A percentile compares a stretch with the other conserved stretches of the same genome.
Conservation (phyloP, 2,329 filamentous ascomycete species). For the Trichoderma aggressivum region DNA sequence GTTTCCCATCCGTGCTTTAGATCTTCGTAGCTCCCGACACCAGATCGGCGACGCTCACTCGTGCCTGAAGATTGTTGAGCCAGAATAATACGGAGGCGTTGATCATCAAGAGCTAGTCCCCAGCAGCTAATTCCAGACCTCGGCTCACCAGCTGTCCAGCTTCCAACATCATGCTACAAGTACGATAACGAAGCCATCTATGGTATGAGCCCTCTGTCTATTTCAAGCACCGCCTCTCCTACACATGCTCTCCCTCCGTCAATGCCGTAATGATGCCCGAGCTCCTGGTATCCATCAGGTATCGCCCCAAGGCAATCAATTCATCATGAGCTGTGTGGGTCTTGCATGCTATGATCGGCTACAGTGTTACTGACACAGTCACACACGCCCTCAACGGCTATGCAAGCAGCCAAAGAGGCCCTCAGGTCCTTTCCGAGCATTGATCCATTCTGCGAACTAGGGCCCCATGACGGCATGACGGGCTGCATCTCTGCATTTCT, state of each 20-base stretch:
- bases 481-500: not conserved
- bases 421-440: not conserved
- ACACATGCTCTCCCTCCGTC: not conserved
- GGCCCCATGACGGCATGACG: not conserved
- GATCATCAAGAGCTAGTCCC: not conserved
- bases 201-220: too few relatives aligned
- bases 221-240: not conserved
- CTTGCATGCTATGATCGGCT: slow-evolving; percentile 7
- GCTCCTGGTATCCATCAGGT: not conserved
- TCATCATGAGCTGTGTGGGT: slow-evolving; percentile 1
- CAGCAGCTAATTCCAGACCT: not conserved
- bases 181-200: not conserved
- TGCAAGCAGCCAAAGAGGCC: not conserved
- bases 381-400: not conserved
- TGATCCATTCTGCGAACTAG: not conserved
- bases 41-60: not conserved
- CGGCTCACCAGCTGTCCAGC: not conserved
- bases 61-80: not conserved
- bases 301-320: not conserved
- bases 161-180: not conserved
- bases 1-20: not conserved
- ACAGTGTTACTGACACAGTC: slow-evolving; percentile 13
- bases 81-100: not conserved
- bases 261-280: not conserved
- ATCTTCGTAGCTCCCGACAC: not conserved